Percentiles rank a stretch among this genome's conserved stretches.
phyloP scores from a whole-genome alignment of 441 rosid genomes.

The Arabidopsis lyrata region DNA sequence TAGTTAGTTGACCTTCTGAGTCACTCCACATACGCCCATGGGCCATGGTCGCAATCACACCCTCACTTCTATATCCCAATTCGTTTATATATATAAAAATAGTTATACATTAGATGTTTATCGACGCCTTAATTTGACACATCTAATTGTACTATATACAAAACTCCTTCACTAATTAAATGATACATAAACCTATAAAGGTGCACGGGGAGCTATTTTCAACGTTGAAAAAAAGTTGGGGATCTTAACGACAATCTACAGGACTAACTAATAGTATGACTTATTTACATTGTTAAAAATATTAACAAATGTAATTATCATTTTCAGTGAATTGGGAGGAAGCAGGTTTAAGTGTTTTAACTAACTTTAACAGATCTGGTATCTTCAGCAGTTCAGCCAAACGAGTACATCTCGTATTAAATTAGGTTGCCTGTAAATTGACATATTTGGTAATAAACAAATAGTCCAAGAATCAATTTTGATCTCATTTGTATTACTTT shows the following conservation, averaged over 20 bases:
- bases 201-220: not conserved
- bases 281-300: not conserved
- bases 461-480: slow-evolving; percentile 1
- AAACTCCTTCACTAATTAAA: not conserved
- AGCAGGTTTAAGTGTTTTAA: not conserved
- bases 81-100: not conserved
- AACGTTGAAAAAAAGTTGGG: not conserved
- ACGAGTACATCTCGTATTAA: slow-evolving; percentile 7
- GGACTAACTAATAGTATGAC: not conserved
- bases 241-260: not conserved
- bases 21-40: not conserved
- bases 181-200: not conserved
- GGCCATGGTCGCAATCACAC: not conserved
- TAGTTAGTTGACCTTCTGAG: slow-evolving; percentile 32
- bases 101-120: not conserved
- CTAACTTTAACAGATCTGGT: slow-evolving; percentile 14
- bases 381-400: not conserved
- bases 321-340: not conserved
- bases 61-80: not conserved
- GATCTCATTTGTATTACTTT: not conserved
- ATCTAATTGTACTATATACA: not conserved
- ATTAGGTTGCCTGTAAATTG: slow-evolving; percentile 45
- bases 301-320: not conserved
- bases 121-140: not conserved
- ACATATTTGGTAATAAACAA: slow-evolving; percentile 23